Percentiles rank a stretch among this genome's conserved stretches.
phyloP scores from a whole-genome alignment of 2,329 filamentous ascomycete species.

The Fusarium sp. region DNA sequence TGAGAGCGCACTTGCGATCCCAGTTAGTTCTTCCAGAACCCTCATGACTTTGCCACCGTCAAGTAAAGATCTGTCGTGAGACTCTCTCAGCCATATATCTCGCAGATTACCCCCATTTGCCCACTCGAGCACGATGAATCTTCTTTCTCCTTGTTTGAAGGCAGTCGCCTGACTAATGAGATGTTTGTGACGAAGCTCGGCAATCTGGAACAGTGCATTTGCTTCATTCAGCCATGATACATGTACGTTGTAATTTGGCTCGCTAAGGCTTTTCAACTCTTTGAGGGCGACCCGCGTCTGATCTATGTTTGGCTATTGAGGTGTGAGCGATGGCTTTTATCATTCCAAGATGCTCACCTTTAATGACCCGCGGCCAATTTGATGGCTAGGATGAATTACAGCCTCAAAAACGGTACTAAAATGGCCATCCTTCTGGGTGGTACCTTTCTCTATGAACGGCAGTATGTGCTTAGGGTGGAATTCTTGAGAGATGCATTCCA shows the following conservation, averaged over 20 bases:
- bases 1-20: slow-evolving; percentile 16
- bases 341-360: neutral
- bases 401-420: slow-evolving; percentile 21
- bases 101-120: slow-evolving; percentile 24
- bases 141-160: neutral
- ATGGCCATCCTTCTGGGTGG: slow-evolving; percentile 2
- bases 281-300: slow-evolving; percentile 13
- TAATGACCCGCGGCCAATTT: neutral
- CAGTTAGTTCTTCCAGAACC: slow-evolving; percentile 20
- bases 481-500: neutral
- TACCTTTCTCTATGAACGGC: neutral
- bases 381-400: slow-evolving; percentile 11
- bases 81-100: slow-evolving; percentile 10
- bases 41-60: neutral
- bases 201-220: slow-evolving; percentile 16
- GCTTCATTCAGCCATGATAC: neutral
- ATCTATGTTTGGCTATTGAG: neutral
- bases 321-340: neutral
- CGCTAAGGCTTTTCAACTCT: slow-evolving; percentile 5
- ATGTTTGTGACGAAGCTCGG: slow-evolving; percentile 4
- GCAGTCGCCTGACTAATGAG: slow-evolving; percentile 15
- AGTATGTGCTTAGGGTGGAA: neutral
- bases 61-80: neutral
- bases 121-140: slow-evolving; percentile 31
- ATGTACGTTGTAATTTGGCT: neutral